Conservation (phyloP, 306 rosid species). For the Dalbergia oliveri region DNA sequence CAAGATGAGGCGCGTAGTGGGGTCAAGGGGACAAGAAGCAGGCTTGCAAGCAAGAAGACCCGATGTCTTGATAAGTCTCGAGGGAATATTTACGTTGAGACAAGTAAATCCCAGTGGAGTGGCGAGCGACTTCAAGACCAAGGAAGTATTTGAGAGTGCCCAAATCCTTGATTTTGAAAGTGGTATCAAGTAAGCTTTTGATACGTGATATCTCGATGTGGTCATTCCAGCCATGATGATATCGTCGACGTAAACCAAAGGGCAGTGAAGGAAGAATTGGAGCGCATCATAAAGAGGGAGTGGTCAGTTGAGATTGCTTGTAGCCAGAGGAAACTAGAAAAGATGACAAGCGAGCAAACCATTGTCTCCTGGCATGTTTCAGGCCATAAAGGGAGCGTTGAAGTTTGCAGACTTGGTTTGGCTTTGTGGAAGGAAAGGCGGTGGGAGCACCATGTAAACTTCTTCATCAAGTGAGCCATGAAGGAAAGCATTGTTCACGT, state of each 20-base stretch:
- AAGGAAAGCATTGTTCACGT: background rate
- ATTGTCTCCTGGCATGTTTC: background rate
- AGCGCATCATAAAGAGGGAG: background rate
- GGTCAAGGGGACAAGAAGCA: background rate
- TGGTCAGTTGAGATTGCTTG: background rate
- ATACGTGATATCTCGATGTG: background rate
- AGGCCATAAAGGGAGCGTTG: background rate
- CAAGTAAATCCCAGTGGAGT: background rate
- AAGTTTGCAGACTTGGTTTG: background rate
- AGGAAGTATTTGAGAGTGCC: background rate
- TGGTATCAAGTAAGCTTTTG: background rate
- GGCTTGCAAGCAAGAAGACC: background rate
- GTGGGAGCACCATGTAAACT: background rate
- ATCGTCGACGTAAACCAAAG: background rate
- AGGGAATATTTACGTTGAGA: background rate
- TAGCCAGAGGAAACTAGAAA: background rate
- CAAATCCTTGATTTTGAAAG: background rate
- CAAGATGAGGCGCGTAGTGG: too few relatives aligned
- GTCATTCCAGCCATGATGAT: background rate
- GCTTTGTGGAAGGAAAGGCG: accelerated
- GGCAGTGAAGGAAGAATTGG: background rate
- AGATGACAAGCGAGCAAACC: background rate
- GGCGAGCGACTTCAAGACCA: background rate
- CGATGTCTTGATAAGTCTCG: background rate
- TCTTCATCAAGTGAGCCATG: background rate